phyloP scores from a whole-genome alignment of 192 early-diverging fungal species.

The Dimargaris cristalligena region DNA sequence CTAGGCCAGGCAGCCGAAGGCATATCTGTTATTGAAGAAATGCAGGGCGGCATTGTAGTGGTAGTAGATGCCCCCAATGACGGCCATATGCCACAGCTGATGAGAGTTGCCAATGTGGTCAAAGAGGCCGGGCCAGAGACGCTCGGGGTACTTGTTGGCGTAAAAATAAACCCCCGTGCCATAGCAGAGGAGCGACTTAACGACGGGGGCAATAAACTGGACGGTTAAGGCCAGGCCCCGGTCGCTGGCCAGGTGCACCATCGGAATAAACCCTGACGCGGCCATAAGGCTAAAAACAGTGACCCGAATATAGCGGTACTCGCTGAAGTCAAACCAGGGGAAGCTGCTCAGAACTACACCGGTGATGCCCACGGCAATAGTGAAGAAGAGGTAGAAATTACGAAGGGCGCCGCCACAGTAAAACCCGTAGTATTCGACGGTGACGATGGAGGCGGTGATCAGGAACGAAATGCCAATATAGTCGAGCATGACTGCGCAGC shows the following conservation, averaged over 20 bases:
- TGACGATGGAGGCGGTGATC: constrained; percentile 38
- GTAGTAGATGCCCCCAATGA: constrained; percentile 41
- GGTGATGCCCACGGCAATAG: constrained; percentile 26
- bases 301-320: constrained; percentile 32
- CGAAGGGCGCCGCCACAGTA: constrained; percentile 27
- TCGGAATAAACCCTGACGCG: constrained; percentile 28
- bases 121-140: constrained; percentile 38
- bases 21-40: constrained; percentile 33
- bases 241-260: constrained; percentile 26
- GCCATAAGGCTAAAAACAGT: constrained; percentile 35
- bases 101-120: constrained; percentile 40
- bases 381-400: constrained; percentile 31
- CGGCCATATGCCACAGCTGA: constrained; percentile 44
- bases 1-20: constrained; percentile 26
- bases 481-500: constrained; percentile 37
- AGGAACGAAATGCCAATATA: constrained; percentile 47
- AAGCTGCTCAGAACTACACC: constrained; percentile 35
- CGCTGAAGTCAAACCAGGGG: constrained; percentile 33
- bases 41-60: constrained; percentile 37
- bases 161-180: constrained; percentile 41
- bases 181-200: constrained; percentile 33
- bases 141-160: constrained; percentile 43
- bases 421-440: constrained; percentile 40
- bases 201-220: constrained; percentile 30
- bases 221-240: constrained; percentile 26